Conservation (phyloP, 768 basidiomycete genomes). For the Lentinus brumalis region DNA sequence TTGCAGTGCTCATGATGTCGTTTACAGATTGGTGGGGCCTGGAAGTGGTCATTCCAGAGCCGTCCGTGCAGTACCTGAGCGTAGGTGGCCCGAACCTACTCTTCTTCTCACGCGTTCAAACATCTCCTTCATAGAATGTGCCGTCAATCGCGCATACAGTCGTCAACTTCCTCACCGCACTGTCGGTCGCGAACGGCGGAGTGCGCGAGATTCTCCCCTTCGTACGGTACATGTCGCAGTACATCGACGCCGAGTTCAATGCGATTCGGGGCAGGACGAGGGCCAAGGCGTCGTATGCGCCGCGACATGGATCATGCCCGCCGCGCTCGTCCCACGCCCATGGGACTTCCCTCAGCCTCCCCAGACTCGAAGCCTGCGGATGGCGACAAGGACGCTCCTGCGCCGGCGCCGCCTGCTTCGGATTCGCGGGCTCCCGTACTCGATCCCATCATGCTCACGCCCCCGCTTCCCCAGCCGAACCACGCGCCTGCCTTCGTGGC, state of each 20-base stretch:
- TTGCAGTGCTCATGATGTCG: neutral
- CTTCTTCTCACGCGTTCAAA: neutral
- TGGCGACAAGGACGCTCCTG: constrained; percentile 4
- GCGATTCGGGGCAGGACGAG: constrained; percentile 61
- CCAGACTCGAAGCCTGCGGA: constrained; percentile 13
- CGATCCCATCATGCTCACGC: constrained; percentile 12
- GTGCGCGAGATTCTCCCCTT: constrained; percentile 84
- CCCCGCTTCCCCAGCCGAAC: constrained; percentile 12
- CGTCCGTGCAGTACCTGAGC: constrained; percentile 61
- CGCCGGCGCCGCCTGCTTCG: constrained; percentile 4
- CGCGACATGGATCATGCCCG: constrained; percentile 89
- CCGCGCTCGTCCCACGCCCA: constrained; percentile 73
- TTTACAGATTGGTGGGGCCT: constrained; percentile 87
- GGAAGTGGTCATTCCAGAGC: constrained; percentile 74
- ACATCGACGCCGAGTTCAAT: constrained; percentile 73
- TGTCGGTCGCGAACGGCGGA: constrained; percentile 70
- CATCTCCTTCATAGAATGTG: constrained; percentile 42
- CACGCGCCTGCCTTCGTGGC: constrained; percentile 8
- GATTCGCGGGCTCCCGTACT: constrained; percentile 1
- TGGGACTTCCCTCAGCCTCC: constrained; percentile 70
- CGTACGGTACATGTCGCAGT: constrained; percentile 80
- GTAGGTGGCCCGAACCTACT: constrained; percentile 38
- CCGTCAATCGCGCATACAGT: constrained; percentile 63
- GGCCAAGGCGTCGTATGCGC: constrained; percentile 86
- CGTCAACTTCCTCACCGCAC: constrained; percentile 74